Evolutionary conservation across 2,329 filamentous ascomycete species (phyloP).

Genomic region (Hypomyces rosellus): DNA sequence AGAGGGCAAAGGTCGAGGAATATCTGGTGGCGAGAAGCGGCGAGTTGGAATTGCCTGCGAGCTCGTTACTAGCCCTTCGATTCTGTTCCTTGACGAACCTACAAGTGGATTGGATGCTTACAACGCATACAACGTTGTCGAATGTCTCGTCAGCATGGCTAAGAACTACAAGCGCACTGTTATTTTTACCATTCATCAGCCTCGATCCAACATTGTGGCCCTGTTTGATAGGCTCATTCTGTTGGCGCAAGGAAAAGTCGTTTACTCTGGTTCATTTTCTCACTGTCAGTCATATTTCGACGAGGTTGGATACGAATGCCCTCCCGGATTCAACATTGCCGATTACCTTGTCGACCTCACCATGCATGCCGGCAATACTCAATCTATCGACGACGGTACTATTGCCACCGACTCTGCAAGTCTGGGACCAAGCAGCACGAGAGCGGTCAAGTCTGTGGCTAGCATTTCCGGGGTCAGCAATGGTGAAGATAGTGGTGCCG

Average conservation of each 20-base stretch:
- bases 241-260: conserved; percentile 78
- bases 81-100: conserved; percentile 93
- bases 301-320: conserved; percentile 83
- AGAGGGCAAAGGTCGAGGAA: conserved; percentile 87
- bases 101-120: conserved; percentile 94
- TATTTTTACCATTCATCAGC: conserved; percentile 97
- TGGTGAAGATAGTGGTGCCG: conserved; percentile 58
- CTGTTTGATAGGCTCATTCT: conserved; percentile 93
- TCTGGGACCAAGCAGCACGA: conserved; percentile 77
- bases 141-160: conserved; percentile 88
- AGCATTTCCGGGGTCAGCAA: conserved; percentile 73
- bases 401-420: conserved; percentile 51
- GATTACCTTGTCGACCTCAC: conserved; percentile 96
- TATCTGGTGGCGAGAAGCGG: conserved; percentile 94
- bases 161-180: conserved; percentile 97
- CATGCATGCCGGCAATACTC: conserved; percentile 76
- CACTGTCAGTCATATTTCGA: conserved; percentile 92
- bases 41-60: conserved; percentile 97
- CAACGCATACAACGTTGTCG: conserved; percentile 97
- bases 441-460: conserved; percentile 83
- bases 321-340: conserved; percentile 96
- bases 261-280: conserved; percentile 87
- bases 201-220: conserved; percentile 95
- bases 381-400: conserved; percentile 49
- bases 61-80: conserved; percentile 92